These are phyloP conservation scores for Ceratocystis smalleyi DNA, from an alignment of 2,329 filamentous ascomycete genomes.

Conservation along the genomic window DNA sequence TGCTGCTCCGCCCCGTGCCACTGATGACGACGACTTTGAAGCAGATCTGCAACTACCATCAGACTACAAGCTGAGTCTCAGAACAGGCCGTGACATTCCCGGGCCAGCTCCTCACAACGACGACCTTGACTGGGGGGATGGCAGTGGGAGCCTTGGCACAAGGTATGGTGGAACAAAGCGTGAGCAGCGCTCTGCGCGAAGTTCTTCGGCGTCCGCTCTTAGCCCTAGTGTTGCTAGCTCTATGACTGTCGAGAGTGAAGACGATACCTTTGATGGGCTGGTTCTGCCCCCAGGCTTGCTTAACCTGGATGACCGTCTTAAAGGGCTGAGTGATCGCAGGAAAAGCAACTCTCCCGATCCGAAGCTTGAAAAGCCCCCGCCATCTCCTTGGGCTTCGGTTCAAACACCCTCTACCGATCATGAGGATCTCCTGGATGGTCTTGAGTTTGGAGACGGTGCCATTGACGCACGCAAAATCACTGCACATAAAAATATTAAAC, in stretches of 20 bases:
- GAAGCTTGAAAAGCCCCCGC: not conserved
- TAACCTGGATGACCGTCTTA: slow-evolving; percentile 55
- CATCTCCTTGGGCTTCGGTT: slow-evolving; percentile 17
- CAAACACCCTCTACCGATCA: slow-evolving; percentile 30
- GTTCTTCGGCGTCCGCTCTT: slow-evolving; percentile 74
- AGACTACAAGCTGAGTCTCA: slow-evolving; percentile 49
- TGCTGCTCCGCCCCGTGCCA: slow-evolving; percentile 7
- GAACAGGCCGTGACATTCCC: slow-evolving; percentile 44
- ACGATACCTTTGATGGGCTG: slow-evolving; percentile 82
- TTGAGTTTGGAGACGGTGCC: slow-evolving; percentile 75
- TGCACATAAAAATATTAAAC: slow-evolving; percentile 79
- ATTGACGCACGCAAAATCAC: slow-evolving; percentile 64
- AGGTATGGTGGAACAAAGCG: slow-evolving; percentile 74
- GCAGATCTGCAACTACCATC: slow-evolving; percentile 56
- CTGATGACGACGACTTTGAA: slow-evolving; percentile 51
- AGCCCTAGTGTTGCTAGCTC: slow-evolving; percentile 89
- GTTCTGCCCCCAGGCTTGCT: slow-evolving; percentile 70
- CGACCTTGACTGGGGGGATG: slow-evolving; percentile 87
- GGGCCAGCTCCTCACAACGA: slow-evolving; percentile 43
- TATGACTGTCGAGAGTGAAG: slow-evolving; percentile 81
- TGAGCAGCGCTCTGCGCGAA: slow-evolving; percentile 63
- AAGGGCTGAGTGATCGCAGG: slow-evolving; percentile 50
- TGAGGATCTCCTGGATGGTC: slow-evolving; percentile 71
- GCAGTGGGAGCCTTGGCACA: slow-evolving; percentile 81
- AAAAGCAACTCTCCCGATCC: slow-evolving; percentile 42